phyloP scores from a whole-genome alignment of 352 stramenopile genomes.

The Phytopythium helicoides region DNA sequence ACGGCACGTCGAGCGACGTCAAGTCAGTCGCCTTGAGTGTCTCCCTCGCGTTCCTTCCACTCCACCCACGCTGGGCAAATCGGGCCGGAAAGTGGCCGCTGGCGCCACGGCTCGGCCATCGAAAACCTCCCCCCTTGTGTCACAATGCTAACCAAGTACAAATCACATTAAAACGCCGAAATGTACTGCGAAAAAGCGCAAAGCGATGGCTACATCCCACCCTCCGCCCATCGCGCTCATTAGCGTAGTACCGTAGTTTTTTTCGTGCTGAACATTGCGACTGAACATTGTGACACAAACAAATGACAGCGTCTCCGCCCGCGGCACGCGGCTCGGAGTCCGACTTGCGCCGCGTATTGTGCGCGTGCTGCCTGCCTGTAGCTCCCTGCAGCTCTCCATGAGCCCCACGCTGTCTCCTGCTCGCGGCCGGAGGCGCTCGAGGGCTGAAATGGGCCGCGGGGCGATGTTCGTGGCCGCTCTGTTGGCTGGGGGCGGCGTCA shows the following conservation, averaged over 20 bases:
- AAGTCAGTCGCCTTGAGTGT: too few species aligned
- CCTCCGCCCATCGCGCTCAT: too few species aligned
- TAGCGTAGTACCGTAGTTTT: too few species aligned
- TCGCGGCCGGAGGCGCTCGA: neutral
- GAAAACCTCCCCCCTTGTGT: neutral
- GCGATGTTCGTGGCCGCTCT: neutral
- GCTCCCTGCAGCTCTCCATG: neutral
- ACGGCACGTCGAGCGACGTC: too few species aligned
- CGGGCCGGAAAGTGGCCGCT: conserved; percentile 1
- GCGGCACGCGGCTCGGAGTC: too few species aligned
- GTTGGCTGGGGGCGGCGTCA: neutral
- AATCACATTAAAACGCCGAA: neutral
- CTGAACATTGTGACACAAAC: too few species aligned
- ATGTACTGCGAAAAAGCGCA: neutral
- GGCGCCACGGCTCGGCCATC: neutral
- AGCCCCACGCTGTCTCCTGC: neutral
- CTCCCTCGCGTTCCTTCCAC: too few species aligned
- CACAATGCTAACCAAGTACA: neutral
- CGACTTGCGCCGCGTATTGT: too few species aligned
- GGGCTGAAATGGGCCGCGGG: neutral
- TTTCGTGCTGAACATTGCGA: too few species aligned
- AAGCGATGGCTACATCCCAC: too few species aligned
- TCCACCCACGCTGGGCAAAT: neutral
- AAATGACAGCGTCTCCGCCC: too few species aligned
- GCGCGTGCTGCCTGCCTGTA: neutral